A percentile compares a stretch with the other conserved stretches of the same genome.
These are phyloP conservation scores for Ceratobasidium sp. DNA, from an alignment of 1,284 basidiomycete genomes.

Conservation along the genomic window DNA sequence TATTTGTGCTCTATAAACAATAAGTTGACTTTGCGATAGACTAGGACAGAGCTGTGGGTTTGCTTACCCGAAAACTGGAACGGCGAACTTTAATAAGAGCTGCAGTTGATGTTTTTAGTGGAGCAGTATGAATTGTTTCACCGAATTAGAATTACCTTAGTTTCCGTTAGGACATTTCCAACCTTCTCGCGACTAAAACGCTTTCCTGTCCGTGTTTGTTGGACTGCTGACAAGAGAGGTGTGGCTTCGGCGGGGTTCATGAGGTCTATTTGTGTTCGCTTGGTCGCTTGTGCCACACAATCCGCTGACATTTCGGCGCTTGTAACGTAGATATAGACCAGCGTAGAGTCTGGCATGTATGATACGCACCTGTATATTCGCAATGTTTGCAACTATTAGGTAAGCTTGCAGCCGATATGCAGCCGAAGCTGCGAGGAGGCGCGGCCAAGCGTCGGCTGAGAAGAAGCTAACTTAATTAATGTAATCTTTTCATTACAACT, in stretches of 20 bases:
- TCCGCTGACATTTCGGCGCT: too few species aligned
- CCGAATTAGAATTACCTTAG: slow-evolving; percentile 2
- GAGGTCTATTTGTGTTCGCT: not conserved
- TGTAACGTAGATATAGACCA: too few species aligned
- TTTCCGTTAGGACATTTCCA: slow-evolving; percentile 1
- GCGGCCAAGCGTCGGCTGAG: not conserved
- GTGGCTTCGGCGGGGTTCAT: slow-evolving; percentile 22
- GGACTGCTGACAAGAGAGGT: slow-evolving; percentile 16
- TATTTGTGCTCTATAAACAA: slow-evolving; percentile 71
- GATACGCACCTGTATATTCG: not conserved
- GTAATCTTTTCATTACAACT: too few species aligned
- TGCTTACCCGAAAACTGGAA: slow-evolving; percentile 34
- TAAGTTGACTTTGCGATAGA: not conserved
- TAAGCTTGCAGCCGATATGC: not conserved
- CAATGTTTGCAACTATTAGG: not conserved
- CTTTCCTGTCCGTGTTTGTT: not conserved
- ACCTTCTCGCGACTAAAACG: not conserved
- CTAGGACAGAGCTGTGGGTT: too few species aligned
- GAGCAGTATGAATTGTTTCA: not conserved
- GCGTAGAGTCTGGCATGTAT: not conserved
- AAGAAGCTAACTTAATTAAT: not conserved
- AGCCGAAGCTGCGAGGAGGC: not conserved
- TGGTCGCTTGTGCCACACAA: not conserved
- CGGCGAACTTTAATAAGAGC: slow-evolving; percentile 24
- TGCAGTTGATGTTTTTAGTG: not conserved